phyloP scores from a whole-genome alignment of 192 early-diverging fungal species.

The Piromyces finnis region DNA sequence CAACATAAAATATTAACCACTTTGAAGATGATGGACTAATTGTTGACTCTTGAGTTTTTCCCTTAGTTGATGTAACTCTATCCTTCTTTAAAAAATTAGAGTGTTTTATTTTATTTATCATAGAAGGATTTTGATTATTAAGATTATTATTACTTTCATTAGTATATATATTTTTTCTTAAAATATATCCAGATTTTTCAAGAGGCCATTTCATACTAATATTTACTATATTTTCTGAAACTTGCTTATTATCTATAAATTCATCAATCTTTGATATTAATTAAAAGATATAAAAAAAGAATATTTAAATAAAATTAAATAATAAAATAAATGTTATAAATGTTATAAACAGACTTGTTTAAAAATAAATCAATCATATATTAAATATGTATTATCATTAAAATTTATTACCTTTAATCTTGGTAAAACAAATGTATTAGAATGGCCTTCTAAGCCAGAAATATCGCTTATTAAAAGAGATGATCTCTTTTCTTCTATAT shows the following conservation, averaged over 20 bases:
- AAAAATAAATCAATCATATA: too few relatives aligned
- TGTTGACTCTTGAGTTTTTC: background rate
- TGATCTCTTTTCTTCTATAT: background rate
- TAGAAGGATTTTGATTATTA: background rate
- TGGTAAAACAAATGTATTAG: background rate
- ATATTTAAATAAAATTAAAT: too few relatives aligned
- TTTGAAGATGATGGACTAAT: background rate
- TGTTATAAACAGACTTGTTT: too few relatives aligned
- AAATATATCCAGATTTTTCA: background rate
- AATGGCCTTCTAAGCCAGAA: background rate
- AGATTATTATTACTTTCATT: background rate
- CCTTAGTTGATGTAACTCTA: background rate
- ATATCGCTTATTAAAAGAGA: background rate
- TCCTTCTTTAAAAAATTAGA: background rate
- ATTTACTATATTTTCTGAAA: background rate
- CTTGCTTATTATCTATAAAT: background rate
- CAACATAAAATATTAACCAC: background rate
- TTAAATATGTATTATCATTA: too few relatives aligned
- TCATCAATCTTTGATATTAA: background rate
- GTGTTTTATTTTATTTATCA: background rate
- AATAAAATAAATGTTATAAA: too few relatives aligned
- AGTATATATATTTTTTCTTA: background rate
- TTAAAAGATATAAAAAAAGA: too few relatives aligned
- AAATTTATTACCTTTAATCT: background rate
- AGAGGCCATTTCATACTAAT: background rate